phyloP scores from a whole-genome alignment of 2,329 filamentous ascomycete genomes.

The Colletotrichum costaricense region DNA sequence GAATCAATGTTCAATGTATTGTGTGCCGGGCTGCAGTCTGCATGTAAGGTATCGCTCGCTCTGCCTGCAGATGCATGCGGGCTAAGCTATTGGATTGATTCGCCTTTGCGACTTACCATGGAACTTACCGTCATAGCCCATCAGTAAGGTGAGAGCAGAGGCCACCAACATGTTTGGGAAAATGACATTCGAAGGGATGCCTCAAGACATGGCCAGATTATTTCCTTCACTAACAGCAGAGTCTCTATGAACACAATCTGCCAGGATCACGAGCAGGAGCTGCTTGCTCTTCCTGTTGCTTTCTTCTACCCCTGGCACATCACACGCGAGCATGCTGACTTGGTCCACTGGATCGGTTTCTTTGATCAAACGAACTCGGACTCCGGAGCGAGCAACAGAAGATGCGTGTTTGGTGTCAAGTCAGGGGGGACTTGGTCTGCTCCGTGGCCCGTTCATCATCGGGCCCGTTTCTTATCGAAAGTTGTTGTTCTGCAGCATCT shows the following conservation, averaged over 20 bases:
- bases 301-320: background rate
- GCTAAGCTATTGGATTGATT: background rate
- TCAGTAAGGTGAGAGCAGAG: background rate
- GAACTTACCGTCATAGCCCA: background rate
- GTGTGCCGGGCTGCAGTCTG: background rate
- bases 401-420: slow-evolving; percentile 25
- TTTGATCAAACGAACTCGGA: slow-evolving; percentile 24
- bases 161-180: slow-evolving; percentile 2
- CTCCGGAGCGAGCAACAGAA: slow-evolving; percentile 19
- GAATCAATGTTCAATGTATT: slow-evolving; percentile 21
- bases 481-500: slow-evolving; percentile 7
- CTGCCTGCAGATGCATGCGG: slow-evolving; percentile 2
- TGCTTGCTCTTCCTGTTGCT: background rate
- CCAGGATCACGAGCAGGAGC: slow-evolving; percentile 11
- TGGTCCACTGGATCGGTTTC: background rate
- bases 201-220: background rate
- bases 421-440: slow-evolving; percentile 12
- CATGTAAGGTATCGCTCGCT: background rate
- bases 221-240: slow-evolving; percentile 12
- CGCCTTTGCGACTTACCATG: background rate
- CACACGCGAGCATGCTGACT: background rate
- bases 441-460: slow-evolving; percentile 12
- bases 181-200: slow-evolving; percentile 7
- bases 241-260: background rate
- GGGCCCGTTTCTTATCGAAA: background rate